A percentile compares a stretch with the other conserved stretches of the same genome.
Evolutionary conservation across 225 moss, liverwort and hornwort genomes (phyloP).

Genomic region (Lunularia cruciata): DNA sequence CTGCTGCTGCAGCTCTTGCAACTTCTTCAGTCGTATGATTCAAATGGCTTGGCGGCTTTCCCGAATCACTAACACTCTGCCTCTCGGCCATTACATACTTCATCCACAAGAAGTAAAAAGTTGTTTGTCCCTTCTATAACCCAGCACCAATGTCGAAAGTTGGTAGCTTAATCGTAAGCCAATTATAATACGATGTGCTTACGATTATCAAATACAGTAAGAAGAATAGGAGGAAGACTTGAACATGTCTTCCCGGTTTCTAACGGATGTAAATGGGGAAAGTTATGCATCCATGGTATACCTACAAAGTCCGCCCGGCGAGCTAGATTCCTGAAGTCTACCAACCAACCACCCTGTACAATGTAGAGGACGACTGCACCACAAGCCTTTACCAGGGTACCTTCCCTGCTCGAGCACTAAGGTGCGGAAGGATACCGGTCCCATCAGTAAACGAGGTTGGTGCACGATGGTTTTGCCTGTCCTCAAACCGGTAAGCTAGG

Average conservation of each 20-base stretch:
- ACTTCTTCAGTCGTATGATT: conserved; percentile 94
- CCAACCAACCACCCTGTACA: background rate
- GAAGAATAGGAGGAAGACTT: background rate
- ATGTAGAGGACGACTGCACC: conserved; percentile 7
- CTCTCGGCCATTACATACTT: conserved; percentile 96
- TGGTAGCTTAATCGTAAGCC: background rate
- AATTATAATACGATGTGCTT: background rate
- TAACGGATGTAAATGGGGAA: background rate
- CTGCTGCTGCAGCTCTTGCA: conserved; percentile 90
- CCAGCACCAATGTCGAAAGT: conserved; percentile 9
- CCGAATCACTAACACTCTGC: conserved; percentile 54
- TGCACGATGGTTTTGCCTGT: background rate
- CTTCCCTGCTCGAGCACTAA: background rate
- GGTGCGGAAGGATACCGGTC: conserved; percentile 2
- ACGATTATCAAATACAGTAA: background rate
- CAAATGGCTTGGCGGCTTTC: conserved; percentile 59
- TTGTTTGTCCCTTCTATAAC: background rate
- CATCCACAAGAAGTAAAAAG: conserved; percentile 41
- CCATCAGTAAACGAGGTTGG: background rate
- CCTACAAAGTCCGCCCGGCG: background rate
- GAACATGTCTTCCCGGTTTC: background rate
- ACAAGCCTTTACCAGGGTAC: conserved; percentile 2
- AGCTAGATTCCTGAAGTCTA: conserved; percentile 11
- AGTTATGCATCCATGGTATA: background rate
- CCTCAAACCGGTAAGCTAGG: background rate